Conservation (phyloP, 2,329 filamentous ascomycete species). For the Ilyonectria robusta region DNA sequence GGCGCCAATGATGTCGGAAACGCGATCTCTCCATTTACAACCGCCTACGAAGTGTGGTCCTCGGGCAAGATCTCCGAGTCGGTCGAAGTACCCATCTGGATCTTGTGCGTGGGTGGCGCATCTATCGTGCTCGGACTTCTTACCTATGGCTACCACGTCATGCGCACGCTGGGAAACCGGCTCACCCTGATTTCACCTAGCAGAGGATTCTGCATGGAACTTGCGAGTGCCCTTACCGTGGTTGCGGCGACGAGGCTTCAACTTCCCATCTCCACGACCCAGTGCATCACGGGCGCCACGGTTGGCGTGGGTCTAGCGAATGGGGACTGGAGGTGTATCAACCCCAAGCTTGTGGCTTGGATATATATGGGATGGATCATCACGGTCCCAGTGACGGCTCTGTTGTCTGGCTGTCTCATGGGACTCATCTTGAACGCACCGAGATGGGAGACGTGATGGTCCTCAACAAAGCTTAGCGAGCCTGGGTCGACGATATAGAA, state of each 20-base stretch:
- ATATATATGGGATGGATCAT: slow-evolving; percentile 66
- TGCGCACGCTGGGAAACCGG: slow-evolving; percentile 69
- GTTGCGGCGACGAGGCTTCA: slow-evolving; percentile 67
- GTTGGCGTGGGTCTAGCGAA: slow-evolving; percentile 67
- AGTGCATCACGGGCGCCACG: slow-evolving; percentile 67
- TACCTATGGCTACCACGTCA: slow-evolving; percentile 76
- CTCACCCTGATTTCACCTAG: slow-evolving; percentile 69
- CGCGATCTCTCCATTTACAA: slow-evolving; percentile 65
- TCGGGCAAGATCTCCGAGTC: slow-evolving; percentile 55
- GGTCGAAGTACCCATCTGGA: slow-evolving; percentile 63
- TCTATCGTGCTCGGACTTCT: slow-evolving; percentile 70
- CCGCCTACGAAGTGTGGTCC: slow-evolving; percentile 65
- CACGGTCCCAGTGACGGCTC: slow-evolving; percentile 64
- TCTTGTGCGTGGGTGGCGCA: slow-evolving; percentile 63
- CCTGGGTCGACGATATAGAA: background rate
- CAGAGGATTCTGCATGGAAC: slow-evolving; percentile 66
- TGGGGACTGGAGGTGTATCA: slow-evolving; percentile 64
- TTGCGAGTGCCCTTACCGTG: slow-evolving; percentile 66
- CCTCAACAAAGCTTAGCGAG: slow-evolving; percentile 11
- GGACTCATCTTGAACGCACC: slow-evolving; percentile 69
- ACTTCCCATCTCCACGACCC: slow-evolving; percentile 67
- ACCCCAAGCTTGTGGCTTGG: slow-evolving; percentile 63
- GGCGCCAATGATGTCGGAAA: slow-evolving; percentile 71
- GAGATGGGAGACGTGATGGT: slow-evolving; percentile 44
- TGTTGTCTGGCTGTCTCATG: slow-evolving; percentile 68